Evolutionary conservation across 768 basidiomycete genomes (phyloP).

Genomic region (Amanita pallidorosea): DNA sequence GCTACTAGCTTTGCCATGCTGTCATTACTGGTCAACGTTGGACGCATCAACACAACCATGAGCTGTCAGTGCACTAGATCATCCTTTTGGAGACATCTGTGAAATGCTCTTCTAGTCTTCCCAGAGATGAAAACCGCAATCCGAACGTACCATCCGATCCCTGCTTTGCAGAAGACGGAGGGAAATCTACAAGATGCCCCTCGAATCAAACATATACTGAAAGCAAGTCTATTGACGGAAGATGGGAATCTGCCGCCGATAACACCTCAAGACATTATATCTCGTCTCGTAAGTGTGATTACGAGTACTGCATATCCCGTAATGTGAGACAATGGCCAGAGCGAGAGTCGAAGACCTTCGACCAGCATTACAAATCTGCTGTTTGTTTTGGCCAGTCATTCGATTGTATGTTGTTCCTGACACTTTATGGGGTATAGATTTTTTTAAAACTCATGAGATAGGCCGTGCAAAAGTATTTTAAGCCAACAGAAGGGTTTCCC

Average conservation of each 20-base stretch:
- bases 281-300: constrained; percentile 34
- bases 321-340: constrained; percentile 16
- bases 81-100: constrained; percentile 5
- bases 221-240: constrained; percentile 40
- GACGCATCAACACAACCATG: constrained; percentile 73
- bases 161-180: constrained; percentile 55
- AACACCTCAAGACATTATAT: constrained; percentile 47
- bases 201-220: constrained; percentile 66
- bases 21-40: constrained; percentile 66
- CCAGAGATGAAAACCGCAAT: constrained; percentile 73
- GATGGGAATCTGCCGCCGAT: constrained; percentile 36
- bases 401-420: constrained; percentile 26
- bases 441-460: neutral
- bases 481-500: constrained; percentile 2
- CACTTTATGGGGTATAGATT: constrained; percentile 9
- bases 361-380: constrained; percentile 64
- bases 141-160: constrained; percentile 71
- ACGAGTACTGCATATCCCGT: neutral
- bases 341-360: constrained; percentile 44
- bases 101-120: constrained; percentile 37
- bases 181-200: constrained; percentile 73
- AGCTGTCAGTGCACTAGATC: constrained; percentile 44
- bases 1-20: constrained; percentile 68
- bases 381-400: constrained; percentile 56
- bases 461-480: constrained; percentile 6